Percentiles rank a stretch among this genome's conserved stretches.
Evolutionary conservation across 306 rosid genomes (phyloP).

Genomic region (Cucumis sativus): Cucumber_9930_V3 NC_026659.2:177001-177500

Average conservation of each 20-base stretch:
- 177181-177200: slow-evolving; percentile 81
- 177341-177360: slow-evolving; percentile 99
- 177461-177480: slow-evolving; percentile 86
- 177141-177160: slow-evolving; percentile 79
- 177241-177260: slow-evolving; percentile 98
- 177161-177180: slow-evolving; percentile 78
- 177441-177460: slow-evolving; percentile 65
- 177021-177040: slow-evolving; percentile 90
- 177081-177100: slow-evolving; percentile 78
- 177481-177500: slow-evolving; percentile 98
- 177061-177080: slow-evolving; percentile 90
- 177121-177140: slow-evolving; percentile 71
- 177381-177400: slow-evolving; percentile 88
- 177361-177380: slow-evolving; percentile 91
- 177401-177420: slow-evolving; percentile 76
- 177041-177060: slow-evolving; percentile 93
- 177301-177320: slow-evolving; percentile 91
- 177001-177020: slow-evolving; percentile 86
- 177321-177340: slow-evolving; percentile 71
- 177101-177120: slow-evolving; percentile 73
- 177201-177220: slow-evolving; percentile 95
- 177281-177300: slow-evolving; percentile 84
- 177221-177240: slow-evolving; percentile 98
- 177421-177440: slow-evolving; percentile 58
- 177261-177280: slow-evolving; percentile 83